A percentile compares a stretch with the other conserved stretches of the same genome.
phyloP scores from a whole-genome alignment of 2,329 filamentous ascomycete species.

The Fusarium oxysporum region DNA sequence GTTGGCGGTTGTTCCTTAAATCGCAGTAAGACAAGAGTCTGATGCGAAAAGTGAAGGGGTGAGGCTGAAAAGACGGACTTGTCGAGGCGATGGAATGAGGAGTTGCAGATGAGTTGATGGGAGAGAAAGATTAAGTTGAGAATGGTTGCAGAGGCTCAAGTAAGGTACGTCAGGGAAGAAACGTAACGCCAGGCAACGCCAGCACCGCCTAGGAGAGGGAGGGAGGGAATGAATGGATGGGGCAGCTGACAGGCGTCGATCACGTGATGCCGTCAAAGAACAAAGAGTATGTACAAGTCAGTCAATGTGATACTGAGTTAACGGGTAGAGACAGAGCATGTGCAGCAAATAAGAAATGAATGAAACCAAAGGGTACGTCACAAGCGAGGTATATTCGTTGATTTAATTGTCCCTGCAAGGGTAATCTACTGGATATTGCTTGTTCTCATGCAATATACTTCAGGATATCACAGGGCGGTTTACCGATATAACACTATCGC shows the following conservation, averaged over 20 bases:
- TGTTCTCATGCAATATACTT: background rate
- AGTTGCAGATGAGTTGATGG: slow-evolving; percentile 47
- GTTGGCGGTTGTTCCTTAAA: slow-evolving; percentile 56
- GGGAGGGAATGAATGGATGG: slow-evolving; percentile 33
- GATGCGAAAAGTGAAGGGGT: slow-evolving; percentile 3
- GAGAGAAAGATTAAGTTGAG: slow-evolving; percentile 44
- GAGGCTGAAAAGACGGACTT: slow-evolving; percentile 8
- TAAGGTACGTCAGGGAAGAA: slow-evolving; percentile 54
- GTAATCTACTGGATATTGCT: background rate
- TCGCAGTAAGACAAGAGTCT: slow-evolving; percentile 23
- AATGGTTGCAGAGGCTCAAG: slow-evolving; percentile 45
- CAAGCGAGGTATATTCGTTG: background rate
- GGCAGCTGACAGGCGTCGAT: slow-evolving; percentile 41
- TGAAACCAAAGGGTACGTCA: background rate
- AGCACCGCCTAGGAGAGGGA: slow-evolving; percentile 35
- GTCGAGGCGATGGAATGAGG: slow-evolving; percentile 35
- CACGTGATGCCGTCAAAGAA: slow-evolving; percentile 41
- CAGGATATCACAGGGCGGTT: background rate
- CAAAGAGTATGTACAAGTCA: slow-evolving; percentile 12
- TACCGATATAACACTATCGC: slow-evolving; percentile 8
- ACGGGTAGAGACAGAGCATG: slow-evolving; percentile 10
- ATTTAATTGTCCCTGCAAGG: background rate
- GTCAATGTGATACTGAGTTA: background rate
- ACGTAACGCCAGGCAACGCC: slow-evolving; percentile 47
- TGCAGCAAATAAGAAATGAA: background rate